Percentiles rank a stretch among this genome's conserved stretches.
These are phyloP conservation scores for Linum tenue DNA, from an alignment of 345 rosid species.

Conservation along the genomic window DNA sequence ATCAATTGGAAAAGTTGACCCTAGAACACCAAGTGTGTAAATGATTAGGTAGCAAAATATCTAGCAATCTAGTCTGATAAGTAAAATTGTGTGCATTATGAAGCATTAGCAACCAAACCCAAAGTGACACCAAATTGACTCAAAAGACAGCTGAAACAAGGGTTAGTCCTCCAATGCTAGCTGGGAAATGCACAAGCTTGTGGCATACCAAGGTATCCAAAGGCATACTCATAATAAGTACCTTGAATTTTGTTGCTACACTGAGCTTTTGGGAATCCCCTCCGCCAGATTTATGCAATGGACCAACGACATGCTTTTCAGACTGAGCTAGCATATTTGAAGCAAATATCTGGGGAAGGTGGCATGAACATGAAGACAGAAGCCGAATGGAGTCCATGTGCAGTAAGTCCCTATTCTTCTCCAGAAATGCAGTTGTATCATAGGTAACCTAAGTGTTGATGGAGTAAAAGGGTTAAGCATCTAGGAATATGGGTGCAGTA, in stretches of 20 bases:
- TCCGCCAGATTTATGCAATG: constrained; percentile 82
- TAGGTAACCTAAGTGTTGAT: constrained; percentile 60
- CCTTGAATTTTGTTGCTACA: constrained; percentile 93
- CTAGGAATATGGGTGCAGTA: constrained; percentile 7
- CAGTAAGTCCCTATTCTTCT: constrained; percentile 90
- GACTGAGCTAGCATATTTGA: constrained; percentile 75
- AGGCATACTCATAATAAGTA: constrained; percentile 9
- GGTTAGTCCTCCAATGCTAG: background rate
- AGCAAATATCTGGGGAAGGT: constrained; percentile 84
- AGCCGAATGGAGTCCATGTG: constrained; percentile 90
- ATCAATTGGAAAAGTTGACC: constrained; percentile 3
- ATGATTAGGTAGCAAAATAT: background rate
- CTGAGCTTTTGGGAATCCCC: constrained; percentile 95
- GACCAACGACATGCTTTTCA: constrained; percentile 68
- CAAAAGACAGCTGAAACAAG: background rate
- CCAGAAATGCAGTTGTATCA: constrained; percentile 89
- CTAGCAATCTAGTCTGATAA: background rate
- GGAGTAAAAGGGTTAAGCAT: constrained; percentile 19
- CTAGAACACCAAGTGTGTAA: background rate
- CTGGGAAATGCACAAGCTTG: background rate
- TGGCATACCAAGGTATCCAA: background rate
- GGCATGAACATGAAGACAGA: constrained; percentile 80
- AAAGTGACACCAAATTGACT: too few species aligned
- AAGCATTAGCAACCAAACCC: too few species aligned
- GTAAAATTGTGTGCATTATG: too few species aligned